Conservation (phyloP, 2,329 filamentous ascomycete genomes). For the Apiospora malaysiana region DNA sequence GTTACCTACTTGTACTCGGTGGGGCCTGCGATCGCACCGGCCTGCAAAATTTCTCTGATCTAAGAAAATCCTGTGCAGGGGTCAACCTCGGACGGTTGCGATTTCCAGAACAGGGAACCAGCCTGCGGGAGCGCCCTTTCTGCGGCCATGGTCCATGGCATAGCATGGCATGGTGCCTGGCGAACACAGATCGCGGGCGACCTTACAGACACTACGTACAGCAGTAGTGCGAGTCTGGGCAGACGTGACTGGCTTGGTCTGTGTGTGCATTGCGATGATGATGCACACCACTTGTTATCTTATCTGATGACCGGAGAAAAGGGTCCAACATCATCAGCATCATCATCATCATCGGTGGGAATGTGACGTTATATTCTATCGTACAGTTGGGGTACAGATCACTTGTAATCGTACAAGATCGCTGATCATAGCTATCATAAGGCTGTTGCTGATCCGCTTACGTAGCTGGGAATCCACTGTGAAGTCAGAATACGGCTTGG, state of each 20-base stretch:
- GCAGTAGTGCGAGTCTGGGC: not conserved
- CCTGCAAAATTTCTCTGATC: slow-evolving; percentile 14
- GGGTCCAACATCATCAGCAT: not conserved
- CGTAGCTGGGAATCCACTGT: not conserved
- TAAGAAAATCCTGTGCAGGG: slow-evolving; percentile 17
- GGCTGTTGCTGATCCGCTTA: not conserved
- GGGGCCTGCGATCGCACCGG: not conserved
- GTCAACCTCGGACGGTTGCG: not conserved
- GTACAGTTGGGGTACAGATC: not conserved
- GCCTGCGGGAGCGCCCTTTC: slow-evolving; percentile 2
- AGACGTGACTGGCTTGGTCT: not conserved
- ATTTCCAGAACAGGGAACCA: slow-evolving; percentile 16
- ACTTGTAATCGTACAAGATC: not conserved
- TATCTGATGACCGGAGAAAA: slow-evolving; percentile 3
- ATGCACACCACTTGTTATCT: not conserved
- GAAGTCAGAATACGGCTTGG: not conserved
- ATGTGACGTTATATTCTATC: slow-evolving; percentile 7
- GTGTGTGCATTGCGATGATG: not conserved
- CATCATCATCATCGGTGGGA: not conserved
- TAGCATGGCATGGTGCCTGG: not conserved
- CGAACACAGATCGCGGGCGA: not conserved
- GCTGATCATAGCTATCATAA: not conserved
- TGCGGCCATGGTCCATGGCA: not conserved
- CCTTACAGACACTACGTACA: not conserved
- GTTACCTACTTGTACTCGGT: not conserved